Base-by-base conservation (phyloP, 768 basidiomycete genomes). In the Fomitopsis serialis region DNA sequence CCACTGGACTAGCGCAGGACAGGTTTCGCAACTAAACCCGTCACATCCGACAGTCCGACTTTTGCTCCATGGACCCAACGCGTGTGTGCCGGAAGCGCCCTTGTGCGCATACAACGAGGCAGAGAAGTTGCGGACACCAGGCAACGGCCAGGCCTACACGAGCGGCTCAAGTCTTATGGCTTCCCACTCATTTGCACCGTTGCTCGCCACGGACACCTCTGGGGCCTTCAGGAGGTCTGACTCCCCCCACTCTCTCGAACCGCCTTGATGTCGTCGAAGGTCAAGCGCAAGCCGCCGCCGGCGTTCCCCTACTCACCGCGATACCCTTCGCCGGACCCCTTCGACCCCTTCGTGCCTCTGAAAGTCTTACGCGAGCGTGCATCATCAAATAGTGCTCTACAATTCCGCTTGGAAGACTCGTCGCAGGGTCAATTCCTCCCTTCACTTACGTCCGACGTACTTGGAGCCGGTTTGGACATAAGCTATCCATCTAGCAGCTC, bases 341-440 rank as follows among this genome's bases (percentile, higher is more conserved):
- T 61, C 17, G 85, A 89, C 64, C 87, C 87, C 1, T 87, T 87
- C 57, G 85, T 82, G 5, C 79, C 87, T 0, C 78, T 89, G 42
- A 78, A 79, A 62, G 79, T 81, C 23, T 73, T 89, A 24, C 80
- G 87, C 47, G 78, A 74, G 55, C 78, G 84, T 52, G 78, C 80
- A 4, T 77, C 75, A 57, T 72, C 72, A 19, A 68, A 71, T 51
- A 54, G 60, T 34, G 47, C 59, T 36, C 8, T 56, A 37, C 25
- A 45, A 45, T 15, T 50, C 50, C 40, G 15, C 19, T 23, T 22
- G 50, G 40, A 36, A 3, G 23, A 22, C 8, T 42, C 40, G 24
- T 23, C 40, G 10, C 48, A 25, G 22, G 50, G 40, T 8, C 35
- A 21, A 9, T 51, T 51, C 50, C 35, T 42, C 25, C 50, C 37